Evolutionary conservation across 2,329 filamentous ascomycete species (phyloP).

Genomic region (Pseudopyrenochaeta lycopersici): DNA sequence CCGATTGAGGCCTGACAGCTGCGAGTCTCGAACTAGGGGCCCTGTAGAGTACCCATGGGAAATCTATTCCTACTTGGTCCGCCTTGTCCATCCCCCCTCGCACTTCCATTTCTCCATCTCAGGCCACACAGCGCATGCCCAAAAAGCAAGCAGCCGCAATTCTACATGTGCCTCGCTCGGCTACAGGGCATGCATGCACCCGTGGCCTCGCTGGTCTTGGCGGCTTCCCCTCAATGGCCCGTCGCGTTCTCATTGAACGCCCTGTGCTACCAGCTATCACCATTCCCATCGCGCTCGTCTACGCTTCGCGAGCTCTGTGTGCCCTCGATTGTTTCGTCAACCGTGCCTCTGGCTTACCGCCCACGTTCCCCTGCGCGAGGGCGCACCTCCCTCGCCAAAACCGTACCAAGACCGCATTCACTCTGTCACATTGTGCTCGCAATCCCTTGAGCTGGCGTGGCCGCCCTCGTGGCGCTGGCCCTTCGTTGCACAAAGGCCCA

Average conservation of each 20-base stretch:
- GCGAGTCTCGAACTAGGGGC: not conserved
- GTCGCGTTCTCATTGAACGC: constrained; percentile 24
- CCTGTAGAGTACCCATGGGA: not conserved
- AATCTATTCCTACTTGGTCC: not conserved
- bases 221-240: constrained; percentile 25
- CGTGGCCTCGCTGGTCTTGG: constrained; percentile 31
- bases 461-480: constrained; percentile 47
- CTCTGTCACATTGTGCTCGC: constrained; percentile 31
- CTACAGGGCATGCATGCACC: constrained; percentile 31
- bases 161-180: constrained; percentile 23
- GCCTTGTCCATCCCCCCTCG: not conserved
- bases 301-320: constrained; percentile 31
- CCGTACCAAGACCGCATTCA: constrained; percentile 34
- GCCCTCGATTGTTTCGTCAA: constrained; percentile 22
- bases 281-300: constrained; percentile 27
- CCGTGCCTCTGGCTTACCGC: constrained; percentile 27
- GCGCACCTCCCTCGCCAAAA: constrained; percentile 28
- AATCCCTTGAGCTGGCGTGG: constrained; percentile 41
- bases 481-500: constrained; percentile 38
- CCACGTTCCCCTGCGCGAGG: constrained; percentile 39
- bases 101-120: constrained; percentile 9
- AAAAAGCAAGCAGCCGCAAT: constrained; percentile 27
- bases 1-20: not conserved
- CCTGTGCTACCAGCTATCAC: constrained; percentile 38
- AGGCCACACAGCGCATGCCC: constrained; percentile 16